Evolutionary conservation across 192 early-diverging fungal genomes (phyloP).

Genomic region (Coemansia sp.): DNA sequence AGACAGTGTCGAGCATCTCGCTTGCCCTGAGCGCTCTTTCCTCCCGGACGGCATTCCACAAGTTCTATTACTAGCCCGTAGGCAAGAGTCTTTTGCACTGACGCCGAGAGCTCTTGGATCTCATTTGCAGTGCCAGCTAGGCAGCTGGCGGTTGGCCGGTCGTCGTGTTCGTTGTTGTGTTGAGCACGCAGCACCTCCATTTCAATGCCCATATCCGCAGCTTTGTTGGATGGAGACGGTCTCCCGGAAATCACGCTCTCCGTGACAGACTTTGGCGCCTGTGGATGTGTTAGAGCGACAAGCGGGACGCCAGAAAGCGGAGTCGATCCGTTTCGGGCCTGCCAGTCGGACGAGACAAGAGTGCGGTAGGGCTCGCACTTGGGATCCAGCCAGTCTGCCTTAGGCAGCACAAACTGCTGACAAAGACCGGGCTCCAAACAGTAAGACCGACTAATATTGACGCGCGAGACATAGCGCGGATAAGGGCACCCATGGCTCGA

Average conservation of each 20-base stretch:
- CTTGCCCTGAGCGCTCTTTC: background rate
- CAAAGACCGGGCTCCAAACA: slow-evolving; percentile 20
- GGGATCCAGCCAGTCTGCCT: slow-evolving; percentile 43
- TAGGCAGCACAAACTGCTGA: slow-evolving; percentile 33
- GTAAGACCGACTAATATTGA: slow-evolving; percentile 20
- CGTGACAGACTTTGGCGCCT: background rate
- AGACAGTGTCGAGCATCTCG: background rate
- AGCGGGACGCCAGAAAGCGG: background rate
- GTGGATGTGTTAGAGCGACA: background rate
- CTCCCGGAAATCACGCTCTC: background rate
- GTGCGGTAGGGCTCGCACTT: slow-evolving; percentile 37
- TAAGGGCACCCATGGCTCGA: background rate
- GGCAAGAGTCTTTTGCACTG: slow-evolving; percentile 27
- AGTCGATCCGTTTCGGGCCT: slow-evolving; percentile 19
- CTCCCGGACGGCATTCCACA: slow-evolving; percentile 12
- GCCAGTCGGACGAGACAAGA: slow-evolving; percentile 44
- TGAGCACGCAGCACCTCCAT: slow-evolving; percentile 14
- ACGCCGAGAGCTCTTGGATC: slow-evolving; percentile 31
- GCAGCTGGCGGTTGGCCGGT: background rate
- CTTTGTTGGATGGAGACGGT: background rate
- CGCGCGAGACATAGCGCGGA: slow-evolving; percentile 42
- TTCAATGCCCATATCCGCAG: slow-evolving; percentile 6
- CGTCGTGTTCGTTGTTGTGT: background rate
- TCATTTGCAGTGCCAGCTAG: slow-evolving; percentile 5
- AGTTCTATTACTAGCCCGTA: slow-evolving; percentile 46